Percentiles rank a stretch among this genome's conserved stretches.
These are phyloP conservation scores for Tephrocybe sp. DNA, from an alignment of 768 basidiomycete genomes.

Conservation along the genomic window DNA sequence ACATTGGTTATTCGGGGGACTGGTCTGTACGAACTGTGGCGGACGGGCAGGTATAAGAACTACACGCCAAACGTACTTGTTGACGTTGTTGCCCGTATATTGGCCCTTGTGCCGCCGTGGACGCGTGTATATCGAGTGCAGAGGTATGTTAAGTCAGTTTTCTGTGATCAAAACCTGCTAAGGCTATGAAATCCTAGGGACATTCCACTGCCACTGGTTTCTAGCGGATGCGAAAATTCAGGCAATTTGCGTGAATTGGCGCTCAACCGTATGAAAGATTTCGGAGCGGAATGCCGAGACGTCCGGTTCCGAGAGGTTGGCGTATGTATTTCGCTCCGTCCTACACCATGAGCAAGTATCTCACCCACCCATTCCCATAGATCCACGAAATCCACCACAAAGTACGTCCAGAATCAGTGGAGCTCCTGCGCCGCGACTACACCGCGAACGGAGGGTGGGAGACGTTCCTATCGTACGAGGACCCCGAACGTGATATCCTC, in stretches of 20 bases:
- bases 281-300: conserved; percentile 96
- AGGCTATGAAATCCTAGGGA: conserved; percentile 52
- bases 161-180: conserved; percentile 2
- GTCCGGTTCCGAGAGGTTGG: conserved; percentile 98
- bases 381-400: conserved; percentile 99
- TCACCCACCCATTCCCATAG: conserved; percentile 37
- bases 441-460: conserved; percentile 99
- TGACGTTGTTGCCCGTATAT: conserved; percentile 93
- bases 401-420: conserved; percentile 92
- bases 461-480: conserved; percentile 98
- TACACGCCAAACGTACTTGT: conserved; percentile 99
- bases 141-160: conserved; percentile 54
- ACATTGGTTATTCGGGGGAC: conserved; percentile 98
- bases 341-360: conserved; percentile 2
- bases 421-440: conserved; percentile 94
- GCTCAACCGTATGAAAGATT: conserved; percentile 97
- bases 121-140: conserved; percentile 98
- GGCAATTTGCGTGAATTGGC: conserved; percentile 97
- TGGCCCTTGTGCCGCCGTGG: conserved; percentile 98
- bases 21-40: conserved; percentile 93
- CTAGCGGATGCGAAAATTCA: conserved; percentile 96
- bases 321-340: conserved; percentile 47
- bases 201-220: conserved; percentile 94
- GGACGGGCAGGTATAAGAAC: conserved; percentile 97
- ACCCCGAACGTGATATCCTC: conserved; percentile 95